Evolutionary conservation across 108 stramenopile genomes (phyloP).

Genomic region (Stephanodiscus minutulus): DNA sequence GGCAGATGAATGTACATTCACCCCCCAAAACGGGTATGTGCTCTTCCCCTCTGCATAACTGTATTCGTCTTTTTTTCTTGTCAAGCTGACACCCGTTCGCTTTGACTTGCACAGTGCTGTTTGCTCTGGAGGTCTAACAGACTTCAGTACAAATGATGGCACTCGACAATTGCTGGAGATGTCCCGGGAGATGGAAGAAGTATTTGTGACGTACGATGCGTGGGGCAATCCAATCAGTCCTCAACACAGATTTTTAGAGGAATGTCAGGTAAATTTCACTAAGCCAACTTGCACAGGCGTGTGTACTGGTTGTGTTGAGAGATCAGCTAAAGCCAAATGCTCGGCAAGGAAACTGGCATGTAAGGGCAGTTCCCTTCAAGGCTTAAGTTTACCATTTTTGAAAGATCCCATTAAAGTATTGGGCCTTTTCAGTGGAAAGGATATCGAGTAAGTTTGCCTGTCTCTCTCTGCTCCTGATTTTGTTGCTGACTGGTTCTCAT

Average conservation of each 20-base stretch:
- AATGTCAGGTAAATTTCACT: too few relatives aligned
- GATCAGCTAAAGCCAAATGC: slow-evolving; percentile 14
- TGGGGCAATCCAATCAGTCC: slow-evolving; percentile 15
- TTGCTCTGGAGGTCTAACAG: slow-evolving; percentile 6
- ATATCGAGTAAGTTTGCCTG: slow-evolving; percentile 21
- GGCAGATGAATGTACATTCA: slow-evolving; percentile 32
- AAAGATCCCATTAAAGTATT: slow-evolving; percentile 22
- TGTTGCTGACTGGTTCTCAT: neutral
- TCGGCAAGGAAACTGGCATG: slow-evolving; percentile 20
- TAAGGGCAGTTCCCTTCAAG: slow-evolving; percentile 20
- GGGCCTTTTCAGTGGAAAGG: slow-evolving; percentile 22
- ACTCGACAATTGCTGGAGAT: neutral
- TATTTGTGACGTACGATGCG: slow-evolving; percentile 24
- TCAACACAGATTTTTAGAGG: slow-evolving; percentile 7
- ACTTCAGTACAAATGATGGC: slow-evolving; percentile 12
- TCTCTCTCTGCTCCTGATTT: neutral
- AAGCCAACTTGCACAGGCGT: slow-evolving; percentile 12
- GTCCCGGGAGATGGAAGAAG: slow-evolving; percentile 26
- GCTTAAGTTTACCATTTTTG: slow-evolving; percentile 30
- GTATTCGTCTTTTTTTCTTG: neutral
- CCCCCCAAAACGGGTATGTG: neutral
- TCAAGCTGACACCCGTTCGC: neutral
- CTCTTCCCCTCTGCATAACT: neutral
- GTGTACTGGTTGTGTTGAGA: slow-evolving; percentile 5
- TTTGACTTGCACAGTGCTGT: slow-evolving; percentile 2